Base-by-base conservation (phyloP, 1,139 yeast species). In the Pneumocystis carinii region DNA sequence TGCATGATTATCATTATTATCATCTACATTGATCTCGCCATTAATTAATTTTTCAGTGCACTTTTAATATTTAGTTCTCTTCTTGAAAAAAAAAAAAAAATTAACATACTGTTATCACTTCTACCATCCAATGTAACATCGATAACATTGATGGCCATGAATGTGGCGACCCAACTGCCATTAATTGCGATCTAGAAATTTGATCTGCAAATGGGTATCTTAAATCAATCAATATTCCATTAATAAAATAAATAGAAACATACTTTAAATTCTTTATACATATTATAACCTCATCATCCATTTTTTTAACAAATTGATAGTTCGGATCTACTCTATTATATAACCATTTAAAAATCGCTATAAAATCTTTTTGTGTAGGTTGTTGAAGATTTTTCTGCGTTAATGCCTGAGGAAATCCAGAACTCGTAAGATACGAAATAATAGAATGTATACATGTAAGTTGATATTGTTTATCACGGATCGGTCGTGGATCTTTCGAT, bases 291-390 rank as follows among this genome's bases (percentile, higher is more conserved):
- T 90, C 97, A 63, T 81, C 79, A 67, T 90, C 96, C 57, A 86
- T 80, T 17, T 87, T 78, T 70, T 81, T 83, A 36, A 83, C 78
- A 71, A 88, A 88, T 66, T 77, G 77, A 72, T 86, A 86, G 59
- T 86, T 85, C 0, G 96, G 96, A 72, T 90, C 97, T 56, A 89
- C 75, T 68, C 83, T 80, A 67, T 78, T 79, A 73, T 87, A 89
- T 32, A 90, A 75, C 79, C 90, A 90, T 72, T 86, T 87, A 75
- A 90, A 90, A 24, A 90, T 83, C 62, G 81, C 72, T 12, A 83
- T 83, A 73, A 90, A 90, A 69, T 88, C 96, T 71, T 86, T 87
- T 71, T 90, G 97, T 0, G 96, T 89, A 8, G 97, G 97, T 67
- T 81, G 83, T 68, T 78, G 80, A 65, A 90, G 76, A 0, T 89